phyloP scores from a whole-genome alignment of 805 yeast genomes.

The Candida awuae region DNA sequence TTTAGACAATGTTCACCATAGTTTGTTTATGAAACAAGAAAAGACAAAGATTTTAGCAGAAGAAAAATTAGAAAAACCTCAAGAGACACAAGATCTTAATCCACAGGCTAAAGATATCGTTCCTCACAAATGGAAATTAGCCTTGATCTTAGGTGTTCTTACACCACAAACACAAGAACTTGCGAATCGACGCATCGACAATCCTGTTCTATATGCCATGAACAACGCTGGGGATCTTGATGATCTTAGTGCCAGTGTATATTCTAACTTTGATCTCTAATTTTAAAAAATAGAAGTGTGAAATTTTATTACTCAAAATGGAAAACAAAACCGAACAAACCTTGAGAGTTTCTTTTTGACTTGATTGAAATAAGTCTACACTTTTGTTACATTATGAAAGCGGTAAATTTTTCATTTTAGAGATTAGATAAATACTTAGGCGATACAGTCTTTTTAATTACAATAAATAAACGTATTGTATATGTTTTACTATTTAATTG shows the following conservation, averaged over 20 bases:
- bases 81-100: neutral
- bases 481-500: neutral
- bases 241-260: conserved; percentile 84
- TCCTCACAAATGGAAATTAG: conserved; percentile 41
- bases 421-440: too few species aligned
- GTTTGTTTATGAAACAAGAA: conserved; percentile 9
- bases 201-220: conserved; percentile 31
- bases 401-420: too few species aligned
- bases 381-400: too few species aligned
- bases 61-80: too few species aligned
- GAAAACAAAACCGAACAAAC: too few species aligned
- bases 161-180: conserved; percentile 50
- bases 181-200: conserved; percentile 26
- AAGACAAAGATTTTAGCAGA: neutral
- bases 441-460: too few species aligned
- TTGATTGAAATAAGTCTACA: too few species aligned
- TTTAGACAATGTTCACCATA: conserved; percentile 35
- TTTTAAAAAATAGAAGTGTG: neutral
- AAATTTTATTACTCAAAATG: neutral
- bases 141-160: conserved; percentile 60
- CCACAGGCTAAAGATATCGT: conserved; percentile 6
- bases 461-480: too few species aligned
- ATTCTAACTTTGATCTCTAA: conserved; percentile 54
- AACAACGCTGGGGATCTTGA: conserved; percentile 57
- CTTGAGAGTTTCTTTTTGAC: too few species aligned